A percentile compares a stretch with the other conserved stretches of the same genome.
Evolutionary conservation across 2,329 filamentous ascomycete species (phyloP).

Genomic region (Metarhizium brunneum): DNA sequence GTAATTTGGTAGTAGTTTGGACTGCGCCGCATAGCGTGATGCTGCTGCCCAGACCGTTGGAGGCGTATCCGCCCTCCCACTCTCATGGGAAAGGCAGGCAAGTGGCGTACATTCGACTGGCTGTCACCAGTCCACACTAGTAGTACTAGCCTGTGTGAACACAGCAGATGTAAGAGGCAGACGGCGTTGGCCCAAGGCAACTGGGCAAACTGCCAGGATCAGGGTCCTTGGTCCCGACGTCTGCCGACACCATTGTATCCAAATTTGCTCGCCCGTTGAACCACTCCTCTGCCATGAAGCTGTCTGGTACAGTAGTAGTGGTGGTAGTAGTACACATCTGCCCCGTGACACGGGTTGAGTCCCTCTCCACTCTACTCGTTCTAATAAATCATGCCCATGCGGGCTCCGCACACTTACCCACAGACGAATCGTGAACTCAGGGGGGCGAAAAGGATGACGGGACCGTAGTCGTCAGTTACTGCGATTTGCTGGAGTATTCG

Average conservation of each 20-base stretch:
- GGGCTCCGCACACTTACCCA: conserved; percentile 1
- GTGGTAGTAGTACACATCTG: neutral
- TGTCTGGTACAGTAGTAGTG: neutral
- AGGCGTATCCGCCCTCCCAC: too few species aligned
- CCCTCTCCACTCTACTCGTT: neutral
- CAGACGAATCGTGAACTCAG: neutral
- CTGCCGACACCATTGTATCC: neutral
- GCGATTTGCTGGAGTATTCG: neutral
- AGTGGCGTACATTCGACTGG: neutral
- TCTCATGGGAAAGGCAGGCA: neutral
- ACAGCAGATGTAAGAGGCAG: neutral
- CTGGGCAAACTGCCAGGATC: neutral
- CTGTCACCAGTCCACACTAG: neutral
- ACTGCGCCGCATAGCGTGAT: too few species aligned
- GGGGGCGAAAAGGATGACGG: neutral
- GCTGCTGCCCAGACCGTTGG: too few species aligned
- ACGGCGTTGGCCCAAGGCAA: neutral
- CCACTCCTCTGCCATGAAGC: neutral
- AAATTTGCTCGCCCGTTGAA: neutral
- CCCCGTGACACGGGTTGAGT: neutral
- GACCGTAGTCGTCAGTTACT: neutral
- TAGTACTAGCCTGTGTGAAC: neutral
- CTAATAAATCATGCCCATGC: neutral
- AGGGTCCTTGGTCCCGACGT: neutral
- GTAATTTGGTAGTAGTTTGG: too few species aligned